phyloP scores from a whole-genome alignment of 345 rosid species.

The Eucalyptus cloeziana region DNA sequence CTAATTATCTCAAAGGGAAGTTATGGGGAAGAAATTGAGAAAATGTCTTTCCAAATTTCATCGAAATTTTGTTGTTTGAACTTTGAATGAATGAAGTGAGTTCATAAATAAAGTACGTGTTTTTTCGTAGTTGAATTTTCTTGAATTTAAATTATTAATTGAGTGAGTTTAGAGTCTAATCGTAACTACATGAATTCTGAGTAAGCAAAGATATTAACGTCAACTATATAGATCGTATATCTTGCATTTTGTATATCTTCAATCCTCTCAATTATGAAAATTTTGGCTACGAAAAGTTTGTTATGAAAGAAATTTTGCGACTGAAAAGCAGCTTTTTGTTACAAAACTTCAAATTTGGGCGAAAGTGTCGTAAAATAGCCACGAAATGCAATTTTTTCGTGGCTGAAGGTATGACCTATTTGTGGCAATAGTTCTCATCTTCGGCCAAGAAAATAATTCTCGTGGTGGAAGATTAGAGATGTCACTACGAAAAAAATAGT shows the following conservation, averaged over 20 bases:
- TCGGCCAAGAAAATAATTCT: neutral
- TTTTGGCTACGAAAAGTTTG: neutral
- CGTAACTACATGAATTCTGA: neutral
- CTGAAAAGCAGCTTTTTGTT: neutral
- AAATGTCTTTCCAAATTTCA: neutral
- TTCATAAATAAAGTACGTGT: neutral
- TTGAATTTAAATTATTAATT: neutral
- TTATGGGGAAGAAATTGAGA: neutral
- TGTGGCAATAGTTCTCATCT: neutral
- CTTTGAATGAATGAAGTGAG: neutral
- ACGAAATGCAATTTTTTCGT: neutral
- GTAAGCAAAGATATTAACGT: neutral
- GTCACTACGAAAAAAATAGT: neutral
- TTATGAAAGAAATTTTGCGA: neutral
- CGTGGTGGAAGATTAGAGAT: neutral
- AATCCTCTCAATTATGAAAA: neutral
- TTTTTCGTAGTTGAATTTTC: neutral
- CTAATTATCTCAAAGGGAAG: neutral
- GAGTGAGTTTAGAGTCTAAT: neutral
- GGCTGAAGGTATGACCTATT: neutral
- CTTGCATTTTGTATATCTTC: neutral
- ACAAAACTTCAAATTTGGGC: neutral
- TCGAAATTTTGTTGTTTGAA: neutral
- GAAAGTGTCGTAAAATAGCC: neutral
- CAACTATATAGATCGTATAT: neutral